Base-by-base conservation (phyloP, 805 yeast genomes). In the Starmerella ratchasimensis region DNA sequence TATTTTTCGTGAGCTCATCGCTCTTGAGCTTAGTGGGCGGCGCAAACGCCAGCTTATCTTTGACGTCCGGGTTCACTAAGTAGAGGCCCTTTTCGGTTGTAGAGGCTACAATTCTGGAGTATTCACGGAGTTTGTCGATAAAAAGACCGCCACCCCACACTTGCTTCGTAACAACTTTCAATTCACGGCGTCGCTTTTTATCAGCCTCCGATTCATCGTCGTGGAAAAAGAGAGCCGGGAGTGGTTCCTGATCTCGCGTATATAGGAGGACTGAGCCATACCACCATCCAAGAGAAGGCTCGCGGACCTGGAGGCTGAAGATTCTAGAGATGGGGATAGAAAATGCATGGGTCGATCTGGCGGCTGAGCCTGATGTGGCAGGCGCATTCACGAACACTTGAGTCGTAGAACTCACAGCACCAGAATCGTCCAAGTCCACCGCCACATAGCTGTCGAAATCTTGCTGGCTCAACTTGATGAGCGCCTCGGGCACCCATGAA, bases 141-240 rank as follows among this genome's bases (percentile, higher is more conserved):
- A 90, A 76, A 47, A 80, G 79, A 30, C 69, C 71, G 1, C 96
- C 99, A 16, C 99, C 98, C 96, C 97, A 90, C 47, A 75, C 33
- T 11, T 31, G 27, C 5, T 11, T 5, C 10, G 5, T 27, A 13
- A 17, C 24, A 21, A 10, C 16, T 15, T 18, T n/a, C 44, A 44
- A 34, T 50, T 72, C 71, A 47, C 71, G 72, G 37, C 76, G 68
- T 37, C 70, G 54, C 35, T 70, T 68, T 45, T 74, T 78, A 45
- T 71, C 76, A 43, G 68, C 59, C 34, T 68, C 76, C 24, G 78
- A 72, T 49, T 80, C 86, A 38, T 80, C 79, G 53, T 90, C 98
- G 58, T 90, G 98, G 63, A 90, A 86, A 57, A 86, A 90, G 28
- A 90, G 52, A 4, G 84, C 77, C 0, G 97, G 97, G 14, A 83